A percentile compares a stretch with the other conserved stretches of the same genome.
phyloP scores from a whole-genome alignment of 306 rosid genomes.

The Castanea crenata region DNA sequence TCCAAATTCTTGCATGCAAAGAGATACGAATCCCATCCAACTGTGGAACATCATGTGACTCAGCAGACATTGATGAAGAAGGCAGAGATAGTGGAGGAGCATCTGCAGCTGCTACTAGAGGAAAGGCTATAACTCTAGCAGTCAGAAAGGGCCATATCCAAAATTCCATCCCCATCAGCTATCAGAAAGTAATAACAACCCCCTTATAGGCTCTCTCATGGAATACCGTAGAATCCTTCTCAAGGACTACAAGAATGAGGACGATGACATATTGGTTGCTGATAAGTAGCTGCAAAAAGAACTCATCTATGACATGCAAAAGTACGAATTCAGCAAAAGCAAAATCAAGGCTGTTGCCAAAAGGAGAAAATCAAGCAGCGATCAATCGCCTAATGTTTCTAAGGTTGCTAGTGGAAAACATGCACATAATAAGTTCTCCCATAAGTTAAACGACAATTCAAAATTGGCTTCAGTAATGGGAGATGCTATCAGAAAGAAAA shows the following conservation, averaged over 20 bases:
- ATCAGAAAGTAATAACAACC: slow-evolving; percentile 59
- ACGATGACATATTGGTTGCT: slow-evolving; percentile 81
- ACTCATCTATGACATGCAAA: slow-evolving; percentile 78
- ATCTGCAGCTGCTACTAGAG: slow-evolving; percentile 54
- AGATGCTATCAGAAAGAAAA: slow-evolving; percentile 28
- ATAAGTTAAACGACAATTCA: slow-evolving; percentile 32
- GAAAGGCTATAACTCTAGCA: slow-evolving; percentile 73
- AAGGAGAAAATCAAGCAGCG: slow-evolving; percentile 37
- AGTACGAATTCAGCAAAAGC: slow-evolving; percentile 67
- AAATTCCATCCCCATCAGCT: slow-evolving; percentile 79
- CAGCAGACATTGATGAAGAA: slow-evolving; percentile 77
- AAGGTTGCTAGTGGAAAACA: slow-evolving; percentile 23
- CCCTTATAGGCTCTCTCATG: slow-evolving; percentile 87
- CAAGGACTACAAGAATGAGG: slow-evolving; percentile 88
- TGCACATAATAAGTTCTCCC: slow-evolving; percentile 9
- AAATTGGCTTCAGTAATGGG: slow-evolving; percentile 76
- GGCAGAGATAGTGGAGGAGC: slow-evolving; percentile 55
- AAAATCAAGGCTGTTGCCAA: slow-evolving; percentile 51
- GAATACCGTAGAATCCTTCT: slow-evolving; percentile 80
- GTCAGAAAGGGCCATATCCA: slow-evolving; percentile 79
- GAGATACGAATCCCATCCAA: slow-evolving; percentile 67
- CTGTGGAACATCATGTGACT: slow-evolving; percentile 56
- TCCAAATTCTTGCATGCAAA: slow-evolving; percentile 77
- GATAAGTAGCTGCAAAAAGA: slow-evolving; percentile 94
- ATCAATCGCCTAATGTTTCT: slow-evolving; percentile 36